A percentile compares a stretch with the other conserved stretches of the same genome.
Evolutionary conservation across 2,329 filamentous ascomycete genomes (phyloP).

Genomic region (Mycosphaerella arachidis): DNA sequence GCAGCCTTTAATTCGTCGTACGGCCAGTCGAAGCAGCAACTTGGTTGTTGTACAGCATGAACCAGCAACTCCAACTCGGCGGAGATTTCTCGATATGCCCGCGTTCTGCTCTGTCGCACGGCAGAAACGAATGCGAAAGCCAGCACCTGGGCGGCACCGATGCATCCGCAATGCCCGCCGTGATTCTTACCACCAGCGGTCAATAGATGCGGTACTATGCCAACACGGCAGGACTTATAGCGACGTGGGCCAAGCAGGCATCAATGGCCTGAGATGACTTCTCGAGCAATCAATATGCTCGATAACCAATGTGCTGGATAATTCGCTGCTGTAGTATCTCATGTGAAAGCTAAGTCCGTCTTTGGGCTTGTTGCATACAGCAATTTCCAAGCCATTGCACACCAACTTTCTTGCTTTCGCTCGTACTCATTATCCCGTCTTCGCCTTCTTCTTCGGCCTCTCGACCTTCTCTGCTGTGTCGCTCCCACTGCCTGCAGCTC

Average conservation of each 20-base stretch:
- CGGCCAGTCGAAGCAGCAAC: not conserved
- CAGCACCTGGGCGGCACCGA: not conserved
- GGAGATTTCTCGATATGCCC: not conserved
- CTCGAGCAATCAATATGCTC: not conserved
- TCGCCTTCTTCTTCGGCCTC: slow-evolving; percentile 62
- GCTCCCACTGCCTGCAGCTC: slow-evolving; percentile 42
- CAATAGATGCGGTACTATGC: too few relatives aligned
- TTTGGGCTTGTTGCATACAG: not conserved
- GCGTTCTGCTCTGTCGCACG: not conserved
- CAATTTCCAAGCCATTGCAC: not conserved
- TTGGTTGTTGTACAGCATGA: not conserved
- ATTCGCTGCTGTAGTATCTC: not conserved
- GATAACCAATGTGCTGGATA: not conserved
- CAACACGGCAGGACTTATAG: too few relatives aligned
- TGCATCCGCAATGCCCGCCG: not conserved
- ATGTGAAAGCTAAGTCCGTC: not conserved
- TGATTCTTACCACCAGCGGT: not conserved
- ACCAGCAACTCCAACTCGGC: not conserved
- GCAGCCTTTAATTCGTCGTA: not conserved
- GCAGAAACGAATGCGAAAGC: not conserved
- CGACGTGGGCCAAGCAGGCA: too few relatives aligned
- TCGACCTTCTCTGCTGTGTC: slow-evolving; percentile 52
- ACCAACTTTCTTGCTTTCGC: not conserved
- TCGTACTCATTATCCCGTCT: slow-evolving; percentile 36
- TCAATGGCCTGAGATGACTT: not conserved